Evolutionary conservation across 2,329 filamentous ascomycete genomes (phyloP).

Genomic region (Cercospora brassicicola): DNA sequence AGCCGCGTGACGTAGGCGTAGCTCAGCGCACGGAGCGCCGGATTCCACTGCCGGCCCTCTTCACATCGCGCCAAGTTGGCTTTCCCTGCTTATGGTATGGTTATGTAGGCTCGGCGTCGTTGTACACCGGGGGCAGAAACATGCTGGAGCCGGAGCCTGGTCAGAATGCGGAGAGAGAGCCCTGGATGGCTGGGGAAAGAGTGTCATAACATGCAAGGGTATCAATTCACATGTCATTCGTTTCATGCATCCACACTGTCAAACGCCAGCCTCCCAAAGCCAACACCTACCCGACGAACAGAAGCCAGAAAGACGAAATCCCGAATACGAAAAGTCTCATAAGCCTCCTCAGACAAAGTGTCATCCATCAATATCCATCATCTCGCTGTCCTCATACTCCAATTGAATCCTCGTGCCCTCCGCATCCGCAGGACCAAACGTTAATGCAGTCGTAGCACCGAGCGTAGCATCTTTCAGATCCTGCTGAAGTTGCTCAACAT

Average conservation of each 20-base stretch:
- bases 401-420: conserved; percentile 39
- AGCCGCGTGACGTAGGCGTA: neutral
- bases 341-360: no score
- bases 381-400: conserved; percentile 30
- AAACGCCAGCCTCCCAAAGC: neutral
- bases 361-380: conserved; percentile 31
- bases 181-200: neutral
- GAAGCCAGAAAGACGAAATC: no score
- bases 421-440: conserved; percentile 38
- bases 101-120: neutral
- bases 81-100: neutral
- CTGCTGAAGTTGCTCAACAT: conserved; percentile 30
- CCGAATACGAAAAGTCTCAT: neutral
- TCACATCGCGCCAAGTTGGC: neutral
- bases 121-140: neutral
- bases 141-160: neutral
- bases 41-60: neutral
- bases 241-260: neutral
- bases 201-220: neutral
- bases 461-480: conserved; percentile 34
- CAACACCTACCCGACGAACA: neutral
- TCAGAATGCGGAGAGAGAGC: neutral
- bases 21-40: neutral
- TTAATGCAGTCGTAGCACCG: conserved; percentile 27
- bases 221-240: neutral